Evolutionary conservation across 2,329 filamentous ascomycete genomes (phyloP).

Genomic region (Botrytis porri): DNA sequence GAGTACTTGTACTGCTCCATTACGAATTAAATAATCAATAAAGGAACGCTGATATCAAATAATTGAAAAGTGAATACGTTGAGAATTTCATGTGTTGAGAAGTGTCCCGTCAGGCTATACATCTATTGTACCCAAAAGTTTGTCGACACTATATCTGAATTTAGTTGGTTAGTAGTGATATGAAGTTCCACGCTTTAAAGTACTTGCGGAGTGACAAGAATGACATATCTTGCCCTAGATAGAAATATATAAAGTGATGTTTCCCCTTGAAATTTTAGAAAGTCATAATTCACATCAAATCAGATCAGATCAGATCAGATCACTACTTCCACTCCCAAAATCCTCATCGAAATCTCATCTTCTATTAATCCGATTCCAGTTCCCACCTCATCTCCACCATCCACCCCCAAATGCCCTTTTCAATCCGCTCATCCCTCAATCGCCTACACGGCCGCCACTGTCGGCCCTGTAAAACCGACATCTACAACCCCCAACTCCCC

Average conservation of each 20-base stretch:
- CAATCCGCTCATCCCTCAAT: not conserved
- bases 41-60: too few relatives aligned
- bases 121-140: too few relatives aligned
- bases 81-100: too few relatives aligned
- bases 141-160: not conserved
- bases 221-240: too few relatives aligned
- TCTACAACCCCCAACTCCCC: not conserved
- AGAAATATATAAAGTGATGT: too few relatives aligned
- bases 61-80: too few relatives aligned
- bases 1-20: too few relatives aligned
- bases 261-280: not conserved
- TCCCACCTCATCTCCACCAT: not conserved
- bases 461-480: not conserved
- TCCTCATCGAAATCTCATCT: not conserved
- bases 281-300: not conserved
- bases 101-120: too few relatives aligned
- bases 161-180: not conserved
- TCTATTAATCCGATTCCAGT: not conserved
- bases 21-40: too few relatives aligned
- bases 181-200: not conserved
- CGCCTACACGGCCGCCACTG: not conserved
- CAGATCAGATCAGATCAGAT: not conserved
- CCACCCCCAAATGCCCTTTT: not conserved
- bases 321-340: not conserved
- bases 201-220: not conserved